These are phyloP conservation scores for Rhizoclosmatium globosum DNA, from an alignment of 192 early-diverging fungal genomes.

Conservation along the genomic window DNA sequence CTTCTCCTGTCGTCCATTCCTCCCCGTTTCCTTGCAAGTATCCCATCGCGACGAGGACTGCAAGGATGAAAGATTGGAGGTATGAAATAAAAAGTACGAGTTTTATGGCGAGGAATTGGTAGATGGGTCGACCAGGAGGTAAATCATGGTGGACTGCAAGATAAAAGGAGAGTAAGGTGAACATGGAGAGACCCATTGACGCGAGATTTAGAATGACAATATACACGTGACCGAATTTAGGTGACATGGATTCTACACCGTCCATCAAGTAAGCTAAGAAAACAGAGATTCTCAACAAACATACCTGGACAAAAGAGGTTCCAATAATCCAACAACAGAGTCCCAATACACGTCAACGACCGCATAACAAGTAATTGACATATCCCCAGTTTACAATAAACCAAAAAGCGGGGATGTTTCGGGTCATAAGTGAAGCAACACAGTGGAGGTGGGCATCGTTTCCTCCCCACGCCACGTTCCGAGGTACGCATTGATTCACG, in stretches of 20 bases:
- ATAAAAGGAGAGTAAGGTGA: slow-evolving; percentile 70
- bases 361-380: slow-evolving; percentile 29
- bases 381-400: slow-evolving; percentile 68
- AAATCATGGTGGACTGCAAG: slow-evolving; percentile 60
- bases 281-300: neutral
- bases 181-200: slow-evolving; percentile 73
- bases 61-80: slow-evolving; percentile 44
- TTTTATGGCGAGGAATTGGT: slow-evolving; percentile 45
- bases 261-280: slow-evolving; percentile 45
- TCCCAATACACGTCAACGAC: neutral
- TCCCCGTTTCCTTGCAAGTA: slow-evolving; percentile 45
- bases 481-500: slow-evolving; percentile 41
- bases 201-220: slow-evolving; percentile 66
- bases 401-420: slow-evolving; percentile 57
- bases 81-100: slow-evolving; percentile 34
- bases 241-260: slow-evolving; percentile 66
- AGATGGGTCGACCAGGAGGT: slow-evolving; percentile 24
- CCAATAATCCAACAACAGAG: neutral
- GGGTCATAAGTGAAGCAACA: slow-evolving; percentile 71
- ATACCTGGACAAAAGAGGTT: slow-evolving; percentile 22
- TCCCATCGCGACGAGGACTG: slow-evolving; percentile 57
- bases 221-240: slow-evolving; percentile 71
- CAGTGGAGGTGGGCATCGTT: slow-evolving; percentile 65
- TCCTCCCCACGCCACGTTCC: slow-evolving; percentile 40
- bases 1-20: slow-evolving; percentile 37